phyloP scores from a whole-genome alignment of 805 yeast genomes.

The Metschnikowia baotianmanensis region DNA sequence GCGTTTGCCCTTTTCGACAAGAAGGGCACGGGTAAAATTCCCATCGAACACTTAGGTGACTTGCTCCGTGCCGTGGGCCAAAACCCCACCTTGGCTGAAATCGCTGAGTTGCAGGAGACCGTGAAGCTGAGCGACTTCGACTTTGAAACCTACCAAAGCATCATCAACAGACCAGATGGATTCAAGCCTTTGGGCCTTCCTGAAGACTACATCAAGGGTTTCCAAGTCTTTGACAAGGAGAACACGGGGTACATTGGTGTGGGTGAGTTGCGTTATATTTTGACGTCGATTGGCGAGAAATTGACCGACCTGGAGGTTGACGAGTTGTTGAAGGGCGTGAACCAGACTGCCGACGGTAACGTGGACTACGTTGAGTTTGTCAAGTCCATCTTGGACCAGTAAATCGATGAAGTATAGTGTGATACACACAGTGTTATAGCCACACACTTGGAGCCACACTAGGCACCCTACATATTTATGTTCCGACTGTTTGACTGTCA shows the following conservation, averaged over 20 bases:
- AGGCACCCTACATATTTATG: too few relatives aligned
- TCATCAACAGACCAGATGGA: constrained; percentile 83
- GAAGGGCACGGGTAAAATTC: constrained; percentile 90
- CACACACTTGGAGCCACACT: too few relatives aligned
- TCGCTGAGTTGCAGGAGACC: constrained; percentile 45
- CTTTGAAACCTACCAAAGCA: constrained; percentile 71
- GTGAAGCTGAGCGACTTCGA: constrained; percentile 54
- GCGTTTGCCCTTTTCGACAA: constrained; percentile 96
- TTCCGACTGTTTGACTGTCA: too few relatives aligned
- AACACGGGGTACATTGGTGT: constrained; percentile 94
- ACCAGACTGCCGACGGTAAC: constrained; percentile 88
- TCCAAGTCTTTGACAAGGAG: constrained; percentile 97
- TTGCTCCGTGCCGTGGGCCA: constrained; percentile 96
- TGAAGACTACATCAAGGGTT: constrained; percentile 83
- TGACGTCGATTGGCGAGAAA: constrained; percentile 95
- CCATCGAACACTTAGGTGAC: constrained; percentile 84
- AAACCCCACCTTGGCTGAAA: constrained; percentile 93
- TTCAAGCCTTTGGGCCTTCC: constrained; percentile 86
- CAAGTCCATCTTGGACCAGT: constrained; percentile 89
- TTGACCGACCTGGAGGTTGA: constrained; percentile 88
- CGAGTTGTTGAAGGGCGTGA: constrained; percentile 92
- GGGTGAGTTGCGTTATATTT: constrained; percentile 92
- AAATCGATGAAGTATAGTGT: constrained; percentile 13
- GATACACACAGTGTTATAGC: background rate
- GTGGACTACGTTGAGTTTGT: constrained; percentile 95